phyloP scores from a whole-genome alignment of 176 grass and related monocot genomes.

The Oryza australiensis region DNA sequence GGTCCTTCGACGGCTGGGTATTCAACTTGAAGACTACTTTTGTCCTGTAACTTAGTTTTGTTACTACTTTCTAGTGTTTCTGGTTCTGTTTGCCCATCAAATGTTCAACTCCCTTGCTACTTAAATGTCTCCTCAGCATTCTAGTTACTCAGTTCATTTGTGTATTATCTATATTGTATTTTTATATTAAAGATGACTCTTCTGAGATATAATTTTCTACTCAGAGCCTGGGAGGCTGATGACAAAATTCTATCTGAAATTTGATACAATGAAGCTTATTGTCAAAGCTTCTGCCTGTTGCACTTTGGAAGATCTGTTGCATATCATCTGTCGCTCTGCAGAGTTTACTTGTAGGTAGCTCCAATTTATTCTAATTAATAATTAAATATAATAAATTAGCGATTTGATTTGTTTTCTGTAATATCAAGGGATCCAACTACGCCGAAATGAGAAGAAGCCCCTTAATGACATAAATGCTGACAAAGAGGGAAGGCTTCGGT shows the following conservation, averaged over 20 bases:
- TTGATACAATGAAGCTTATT: conserved; percentile 97
- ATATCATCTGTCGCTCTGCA: conserved; percentile 75
- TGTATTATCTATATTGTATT: conserved; percentile 18
- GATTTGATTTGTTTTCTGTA: conserved; percentile 29
- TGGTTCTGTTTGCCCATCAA: conserved; percentile 5
- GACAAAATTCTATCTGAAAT: conserved; percentile 96
- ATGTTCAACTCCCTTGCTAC: conserved; percentile 6
- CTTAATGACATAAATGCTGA: conserved; percentile 89
- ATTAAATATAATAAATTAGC: neutral
- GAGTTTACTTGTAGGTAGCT: conserved; percentile 84
- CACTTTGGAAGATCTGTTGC: conserved; percentile 87
- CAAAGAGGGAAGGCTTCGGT: conserved; percentile 76
- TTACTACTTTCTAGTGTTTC: conserved; percentile 12
- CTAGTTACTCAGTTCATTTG: neutral
- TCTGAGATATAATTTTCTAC: conserved; percentile 41
- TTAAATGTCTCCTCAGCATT: conserved; percentile 2
- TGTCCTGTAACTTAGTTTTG: conserved; percentile 3
- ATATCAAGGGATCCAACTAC: conserved; percentile 90
- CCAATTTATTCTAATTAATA: conserved; percentile 31
- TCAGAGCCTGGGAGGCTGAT: conserved; percentile 93
- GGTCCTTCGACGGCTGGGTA: conserved; percentile 10
- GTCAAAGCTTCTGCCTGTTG: conserved; percentile 75
- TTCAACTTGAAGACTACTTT: conserved; percentile 8
- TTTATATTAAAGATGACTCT: conserved; percentile 14
- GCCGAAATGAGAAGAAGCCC: conserved; percentile 87